These are phyloP conservation scores for Gracilariopsis chorda DNA, from an alignment of 23 red algal genomes.

Conservation along the genomic window DNA sequence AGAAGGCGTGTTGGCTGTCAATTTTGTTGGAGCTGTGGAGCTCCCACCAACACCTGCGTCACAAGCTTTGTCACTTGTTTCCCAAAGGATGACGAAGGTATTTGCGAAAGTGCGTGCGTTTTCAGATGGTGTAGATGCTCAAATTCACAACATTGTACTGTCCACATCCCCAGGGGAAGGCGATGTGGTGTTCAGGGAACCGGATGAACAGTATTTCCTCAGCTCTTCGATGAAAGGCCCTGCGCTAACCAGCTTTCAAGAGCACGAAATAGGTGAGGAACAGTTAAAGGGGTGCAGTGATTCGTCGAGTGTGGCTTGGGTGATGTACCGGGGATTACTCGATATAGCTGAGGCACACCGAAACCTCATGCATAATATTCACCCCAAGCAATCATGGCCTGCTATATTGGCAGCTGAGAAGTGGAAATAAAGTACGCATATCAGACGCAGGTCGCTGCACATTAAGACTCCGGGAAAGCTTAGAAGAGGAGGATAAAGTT, in stretches of 20 bases:
- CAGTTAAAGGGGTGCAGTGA: background rate
- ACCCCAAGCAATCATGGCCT: conserved; percentile 53
- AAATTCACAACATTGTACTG: conserved; percentile 53
- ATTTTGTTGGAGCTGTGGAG: conserved; percentile 60
- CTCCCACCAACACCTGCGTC: conserved; percentile 3
- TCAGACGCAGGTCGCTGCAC: too few relatives aligned
- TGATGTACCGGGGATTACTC: conserved; percentile 26
- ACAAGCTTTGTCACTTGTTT: conserved; percentile 10
- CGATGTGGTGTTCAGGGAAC: background rate
- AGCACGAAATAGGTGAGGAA: conserved; percentile 14
- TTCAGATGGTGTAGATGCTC: conserved; percentile 24
- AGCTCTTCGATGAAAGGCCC: conserved; percentile 24
- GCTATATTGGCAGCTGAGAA: conserved; percentile 19
- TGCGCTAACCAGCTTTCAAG: conserved; percentile 2
- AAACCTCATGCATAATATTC: conserved; percentile 30
- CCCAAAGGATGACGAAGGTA: conserved; percentile 2
- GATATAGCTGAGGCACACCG: conserved; percentile 9
- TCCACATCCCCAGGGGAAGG: background rate
- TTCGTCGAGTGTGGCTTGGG: background rate
- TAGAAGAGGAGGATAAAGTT: too few relatives aligned
- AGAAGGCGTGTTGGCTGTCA: conserved; percentile 50
- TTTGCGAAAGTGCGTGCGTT: conserved; percentile 44
- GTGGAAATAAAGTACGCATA: too few relatives aligned
- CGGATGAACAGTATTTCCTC: conserved; percentile 18
- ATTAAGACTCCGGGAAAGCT: too few relatives aligned